These are phyloP conservation scores for Suhomyces anneliseae DNA, from an alignment of 1,139 yeast genomes.

Conservation along the genomic window DNA sequence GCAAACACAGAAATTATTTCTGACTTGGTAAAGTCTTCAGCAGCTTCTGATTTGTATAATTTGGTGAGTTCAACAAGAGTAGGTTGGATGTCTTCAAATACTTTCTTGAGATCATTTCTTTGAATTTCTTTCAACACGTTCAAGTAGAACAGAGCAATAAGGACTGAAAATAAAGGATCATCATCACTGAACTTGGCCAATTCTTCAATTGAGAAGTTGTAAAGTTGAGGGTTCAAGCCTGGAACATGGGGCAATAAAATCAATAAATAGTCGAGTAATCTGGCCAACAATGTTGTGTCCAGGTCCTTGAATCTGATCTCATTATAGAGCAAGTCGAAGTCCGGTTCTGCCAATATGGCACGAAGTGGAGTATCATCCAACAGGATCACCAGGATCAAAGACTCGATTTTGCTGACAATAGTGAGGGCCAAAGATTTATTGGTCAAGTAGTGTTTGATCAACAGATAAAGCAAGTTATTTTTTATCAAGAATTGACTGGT, in stretches of 20 bases:
- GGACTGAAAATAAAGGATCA: constrained; percentile 29
- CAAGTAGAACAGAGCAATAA: constrained; percentile 31
- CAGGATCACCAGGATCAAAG: constrained; percentile 11
- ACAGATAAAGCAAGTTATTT: constrained; percentile 10
- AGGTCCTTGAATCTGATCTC: constrained; percentile 3
- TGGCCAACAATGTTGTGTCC: constrained; percentile 16
- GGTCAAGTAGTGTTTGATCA: constrained; percentile 13
- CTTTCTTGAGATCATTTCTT: constrained; percentile 1
- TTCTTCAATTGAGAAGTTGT: constrained; percentile 15
- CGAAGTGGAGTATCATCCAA: constrained; percentile 8
- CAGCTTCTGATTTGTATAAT: constrained; percentile 3
- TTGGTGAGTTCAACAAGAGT: constrained; percentile 14
- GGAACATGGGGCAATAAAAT: constrained; percentile 16
- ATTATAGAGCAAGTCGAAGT: constrained; percentile 8
- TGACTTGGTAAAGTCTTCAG: constrained; percentile 10
- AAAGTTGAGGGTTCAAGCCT: constrained; percentile 13
- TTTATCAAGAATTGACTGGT: constrained; percentile 17
- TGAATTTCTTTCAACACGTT: constrained; percentile 16
- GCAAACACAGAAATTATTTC: constrained; percentile 22
- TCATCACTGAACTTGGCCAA: constrained; percentile 14
- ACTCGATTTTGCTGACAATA: constrained; percentile 23
- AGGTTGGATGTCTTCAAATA: constrained; percentile 15
- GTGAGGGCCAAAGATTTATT: constrained; percentile 10
- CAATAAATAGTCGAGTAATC: constrained; percentile 27
- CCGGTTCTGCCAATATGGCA: constrained; percentile 10